Evolutionary conservation across 371 early-diverging fungal genomes (phyloP).

Genomic region (Apophysomyces variabilis): DNA sequence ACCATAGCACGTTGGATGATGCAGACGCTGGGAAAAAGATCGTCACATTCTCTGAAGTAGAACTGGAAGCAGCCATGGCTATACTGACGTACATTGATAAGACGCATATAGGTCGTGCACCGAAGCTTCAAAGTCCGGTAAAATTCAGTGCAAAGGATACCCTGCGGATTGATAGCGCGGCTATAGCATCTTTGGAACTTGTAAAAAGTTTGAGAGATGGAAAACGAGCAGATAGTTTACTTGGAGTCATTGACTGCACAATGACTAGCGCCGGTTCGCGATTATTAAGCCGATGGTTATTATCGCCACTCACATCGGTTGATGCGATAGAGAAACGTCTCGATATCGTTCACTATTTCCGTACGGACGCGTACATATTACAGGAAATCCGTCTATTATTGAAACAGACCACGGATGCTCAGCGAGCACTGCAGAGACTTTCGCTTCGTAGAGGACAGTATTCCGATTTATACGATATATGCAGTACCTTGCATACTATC

Average conservation of each 20-base stretch:
- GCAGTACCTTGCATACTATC: constrained; percentile 56
- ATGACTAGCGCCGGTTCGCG: constrained; percentile 83
- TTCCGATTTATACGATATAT: constrained; percentile 68
- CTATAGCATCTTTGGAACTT: constrained; percentile 64
- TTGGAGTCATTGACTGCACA: constrained; percentile 75
- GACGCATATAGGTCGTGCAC: constrained; percentile 53
- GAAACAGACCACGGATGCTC: constrained; percentile 67
- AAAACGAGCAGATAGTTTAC: constrained; percentile 62
- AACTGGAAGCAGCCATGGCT: constrained; percentile 56
- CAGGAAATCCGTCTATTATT: constrained; percentile 55
- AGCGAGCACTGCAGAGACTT: constrained; percentile 72
- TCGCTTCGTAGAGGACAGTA: constrained; percentile 68
- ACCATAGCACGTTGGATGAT: constrained; percentile 4
- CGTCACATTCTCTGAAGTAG: constrained; percentile 37
- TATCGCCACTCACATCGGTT: constrained; percentile 65
- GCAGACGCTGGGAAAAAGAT: neutral
- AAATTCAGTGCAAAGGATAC: constrained; percentile 47
- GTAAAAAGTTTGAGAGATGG: constrained; percentile 54
- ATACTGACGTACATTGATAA: constrained; percentile 60
- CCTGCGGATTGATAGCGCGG: constrained; percentile 65
- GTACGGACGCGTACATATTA: constrained; percentile 50
- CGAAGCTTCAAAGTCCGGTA: constrained; percentile 54
- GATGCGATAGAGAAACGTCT: constrained; percentile 64
- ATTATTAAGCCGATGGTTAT: constrained; percentile 70
- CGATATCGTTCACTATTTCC: constrained; percentile 74